A percentile compares a stretch with the other conserved stretches of the same genome.
These are phyloP conservation scores for Coleophoma eucalyptorum DNA, from an alignment of 2,329 filamentous ascomycete genomes.

Conservation along the genomic window DNA sequence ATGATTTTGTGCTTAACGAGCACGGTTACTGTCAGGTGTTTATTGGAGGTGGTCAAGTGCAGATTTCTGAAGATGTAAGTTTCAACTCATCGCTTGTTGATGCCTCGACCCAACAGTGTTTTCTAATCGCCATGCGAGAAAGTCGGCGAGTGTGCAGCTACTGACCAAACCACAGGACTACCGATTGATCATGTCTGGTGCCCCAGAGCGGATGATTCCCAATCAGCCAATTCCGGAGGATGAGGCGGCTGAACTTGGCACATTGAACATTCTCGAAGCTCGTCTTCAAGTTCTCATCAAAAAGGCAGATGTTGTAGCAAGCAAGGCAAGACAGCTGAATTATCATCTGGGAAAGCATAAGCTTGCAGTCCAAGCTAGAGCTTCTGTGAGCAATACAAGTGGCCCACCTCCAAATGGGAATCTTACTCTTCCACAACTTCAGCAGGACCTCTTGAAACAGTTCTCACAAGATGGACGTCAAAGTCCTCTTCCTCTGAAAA, in stretches of 20 bases:
- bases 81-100: too few species aligned
- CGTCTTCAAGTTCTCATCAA: constrained; percentile 74
- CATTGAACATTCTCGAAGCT: constrained; percentile 78
- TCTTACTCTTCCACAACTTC: constrained; percentile 28
- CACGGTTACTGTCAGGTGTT: constrained; percentile 74
- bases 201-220: constrained; percentile 77
- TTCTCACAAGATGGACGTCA: constrained; percentile 31
- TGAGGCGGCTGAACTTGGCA: constrained; percentile 79
- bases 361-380: constrained; percentile 64
- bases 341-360: constrained; percentile 74
- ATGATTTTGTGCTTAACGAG: constrained; percentile 71
- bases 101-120: too few species aligned
- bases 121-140: too few species aligned
- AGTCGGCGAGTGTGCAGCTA: too few species aligned
- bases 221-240: constrained; percentile 81
- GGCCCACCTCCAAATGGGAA: constrained; percentile 1
- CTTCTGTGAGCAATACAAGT: constrained; percentile 33
- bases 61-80: constrained; percentile 70
- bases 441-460: constrained; percentile 52
- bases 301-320: constrained; percentile 72
- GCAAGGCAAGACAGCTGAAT: constrained; percentile 72
- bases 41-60: constrained; percentile 75
- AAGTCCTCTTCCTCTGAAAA: background rate
- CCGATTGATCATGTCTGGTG: constrained; percentile 77
- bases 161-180: constrained; percentile 49